Evolutionary conservation across 805 yeast genomes (phyloP).

Genomic region (Barnettozyma botsteinii): DNA sequence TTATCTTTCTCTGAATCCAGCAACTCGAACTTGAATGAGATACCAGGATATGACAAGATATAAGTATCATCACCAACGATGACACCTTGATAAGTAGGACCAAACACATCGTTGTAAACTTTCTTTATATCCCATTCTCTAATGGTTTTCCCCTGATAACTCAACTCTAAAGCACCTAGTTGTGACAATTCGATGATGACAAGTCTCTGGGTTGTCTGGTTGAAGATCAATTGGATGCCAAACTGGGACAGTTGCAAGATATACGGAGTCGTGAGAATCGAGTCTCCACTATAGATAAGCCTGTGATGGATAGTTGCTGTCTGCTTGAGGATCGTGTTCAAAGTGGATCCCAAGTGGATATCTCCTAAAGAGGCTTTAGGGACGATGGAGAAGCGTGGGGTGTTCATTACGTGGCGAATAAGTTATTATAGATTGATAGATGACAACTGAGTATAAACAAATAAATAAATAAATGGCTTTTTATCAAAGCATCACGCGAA

Average conservation of each 20-base stretch:
- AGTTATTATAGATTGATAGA: background rate
- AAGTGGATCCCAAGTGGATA: constrained; percentile 4
- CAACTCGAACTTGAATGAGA: constrained; percentile 41
- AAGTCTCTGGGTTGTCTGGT: constrained; percentile 8
- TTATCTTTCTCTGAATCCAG: constrained; percentile 13
- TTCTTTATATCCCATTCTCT: constrained; percentile 31
- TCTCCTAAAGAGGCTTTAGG: constrained; percentile 2
- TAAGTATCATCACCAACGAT: constrained; percentile 23
- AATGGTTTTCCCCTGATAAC: constrained; percentile 13
- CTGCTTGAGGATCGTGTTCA: constrained; percentile 4
- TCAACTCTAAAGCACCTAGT: constrained; percentile 6
- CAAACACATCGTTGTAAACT: constrained; percentile 51
- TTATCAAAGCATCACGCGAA: background rate
- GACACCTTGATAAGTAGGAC: constrained; percentile 57
- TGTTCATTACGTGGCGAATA: background rate
- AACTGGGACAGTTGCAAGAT: constrained; percentile 1
- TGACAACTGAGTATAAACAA: background rate
- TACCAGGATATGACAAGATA: constrained; percentile 49
- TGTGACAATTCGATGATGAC: constrained; percentile 15
- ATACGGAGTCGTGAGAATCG: background rate
- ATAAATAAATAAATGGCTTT: background rate
- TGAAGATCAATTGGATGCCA: constrained; percentile 4
- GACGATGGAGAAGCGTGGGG: constrained; percentile 1
- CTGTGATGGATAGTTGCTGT: background rate
- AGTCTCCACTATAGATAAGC: constrained; percentile 1